Conservation (phyloP, 2,329 filamentous ascomycete species). For the Ophiostoma sp. region DNA sequence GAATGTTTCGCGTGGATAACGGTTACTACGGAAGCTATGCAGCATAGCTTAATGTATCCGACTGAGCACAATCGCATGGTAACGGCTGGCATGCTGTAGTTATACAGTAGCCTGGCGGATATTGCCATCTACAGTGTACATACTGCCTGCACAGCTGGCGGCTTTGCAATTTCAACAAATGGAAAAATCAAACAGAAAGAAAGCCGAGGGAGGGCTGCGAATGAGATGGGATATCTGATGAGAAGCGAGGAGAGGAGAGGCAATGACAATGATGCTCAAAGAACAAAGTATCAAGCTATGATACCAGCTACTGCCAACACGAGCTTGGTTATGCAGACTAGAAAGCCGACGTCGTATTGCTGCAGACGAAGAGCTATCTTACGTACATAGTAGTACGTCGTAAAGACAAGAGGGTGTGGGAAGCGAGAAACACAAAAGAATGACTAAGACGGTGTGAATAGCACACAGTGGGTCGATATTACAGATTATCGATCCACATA, state of each 20-base stretch:
- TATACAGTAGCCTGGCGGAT: background rate
- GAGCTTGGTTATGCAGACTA: background rate
- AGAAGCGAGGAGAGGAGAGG: background rate
- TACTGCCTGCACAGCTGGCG: background rate
- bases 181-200: background rate
- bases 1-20: constrained; percentile 10
- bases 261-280: background rate
- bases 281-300: background rate
- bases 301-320: background rate
- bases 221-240: background rate
- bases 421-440: background rate
- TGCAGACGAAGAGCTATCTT: background rate
- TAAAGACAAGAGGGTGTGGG: background rate
- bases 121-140: background rate
- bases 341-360: background rate
- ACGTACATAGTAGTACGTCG: too few relatives aligned
- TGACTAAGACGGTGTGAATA: constrained; percentile 6
- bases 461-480: background rate
- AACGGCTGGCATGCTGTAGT: constrained; percentile 1
- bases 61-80: background rate
- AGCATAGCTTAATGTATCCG: too few relatives aligned
- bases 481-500: too few relatives aligned
- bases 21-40: background rate
- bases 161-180: background rate
- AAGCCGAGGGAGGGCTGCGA: background rate